Evolutionary conservation across 441 rosid species (phyloP).

Genomic region (Biscutella laevigata): DNA sequence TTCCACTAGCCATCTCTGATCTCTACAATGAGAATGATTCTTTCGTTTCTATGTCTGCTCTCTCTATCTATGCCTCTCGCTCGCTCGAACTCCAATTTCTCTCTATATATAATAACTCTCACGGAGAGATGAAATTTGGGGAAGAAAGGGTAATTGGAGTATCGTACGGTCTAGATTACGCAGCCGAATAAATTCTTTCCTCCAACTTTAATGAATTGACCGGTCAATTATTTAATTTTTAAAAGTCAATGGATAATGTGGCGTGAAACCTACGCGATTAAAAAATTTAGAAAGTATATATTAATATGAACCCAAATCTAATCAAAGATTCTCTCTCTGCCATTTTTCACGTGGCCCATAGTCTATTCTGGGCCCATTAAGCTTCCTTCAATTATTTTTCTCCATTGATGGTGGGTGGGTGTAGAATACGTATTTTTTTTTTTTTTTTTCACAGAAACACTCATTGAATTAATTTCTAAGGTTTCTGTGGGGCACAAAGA

Average conservation of each 20-base stretch:
- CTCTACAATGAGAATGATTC: too few species aligned
- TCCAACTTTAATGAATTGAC: slow-evolving; percentile 21
- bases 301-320: neutral
- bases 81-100: slow-evolving; percentile 7
- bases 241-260: slow-evolving; percentile 23
- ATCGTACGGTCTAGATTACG: slow-evolving; percentile 28
- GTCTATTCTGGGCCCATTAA: slow-evolving; percentile 6
- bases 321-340: slow-evolving; percentile 10
- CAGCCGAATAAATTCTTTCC: slow-evolving; percentile 27
- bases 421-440: slow-evolving; percentile 7
- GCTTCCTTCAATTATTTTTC: neutral
- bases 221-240: slow-evolving; percentile 4
- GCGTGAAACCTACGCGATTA: slow-evolving; percentile 38
- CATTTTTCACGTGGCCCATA: slow-evolving; percentile 27
- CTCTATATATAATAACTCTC: slow-evolving; percentile 23
- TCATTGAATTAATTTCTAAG: neutral
- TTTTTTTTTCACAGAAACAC: too few species aligned
- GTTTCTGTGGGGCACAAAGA: neutral
- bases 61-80: neutral
- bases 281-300: neutral
- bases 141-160: slow-evolving; percentile 11
- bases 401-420: neutral
- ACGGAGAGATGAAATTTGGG: slow-evolving; percentile 11
- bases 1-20: slow-evolving; percentile 80
- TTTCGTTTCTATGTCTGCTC: neutral